These are phyloP conservation scores for Elsinoe perseae DNA, from an alignment of 2,329 filamentous ascomycete species.

Conservation along the genomic window DNA sequence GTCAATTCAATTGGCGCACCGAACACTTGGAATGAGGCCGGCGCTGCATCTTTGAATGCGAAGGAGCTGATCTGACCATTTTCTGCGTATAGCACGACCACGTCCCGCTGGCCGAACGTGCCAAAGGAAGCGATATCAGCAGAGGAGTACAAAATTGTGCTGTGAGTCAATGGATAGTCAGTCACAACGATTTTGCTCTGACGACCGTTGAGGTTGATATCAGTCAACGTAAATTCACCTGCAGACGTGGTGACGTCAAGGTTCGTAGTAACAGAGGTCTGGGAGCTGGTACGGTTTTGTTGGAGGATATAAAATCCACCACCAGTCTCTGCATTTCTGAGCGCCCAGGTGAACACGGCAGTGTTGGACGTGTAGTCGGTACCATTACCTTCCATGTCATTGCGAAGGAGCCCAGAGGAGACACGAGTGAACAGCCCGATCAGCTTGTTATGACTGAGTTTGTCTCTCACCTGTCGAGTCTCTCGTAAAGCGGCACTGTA, in stretches of 20 bases:
- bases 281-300: slow-evolving; percentile 47
- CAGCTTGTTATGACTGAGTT: slow-evolving; percentile 58
- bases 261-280: slow-evolving; percentile 46
- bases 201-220: slow-evolving; percentile 52
- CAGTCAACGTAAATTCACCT: slow-evolving; percentile 49
- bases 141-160: slow-evolving; percentile 49
- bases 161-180: slow-evolving; percentile 49
- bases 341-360: slow-evolving; percentile 46
- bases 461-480: slow-evolving; percentile 50
- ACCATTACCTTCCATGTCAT: slow-evolving; percentile 44
- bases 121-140: slow-evolving; percentile 47
- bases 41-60: slow-evolving; percentile 19
- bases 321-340: slow-evolving; percentile 52
- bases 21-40: slow-evolving; percentile 15
- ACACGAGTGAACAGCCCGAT: slow-evolving; percentile 53
- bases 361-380: slow-evolving; percentile 42
- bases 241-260: slow-evolving; percentile 50
- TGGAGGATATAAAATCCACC: slow-evolving; percentile 53
- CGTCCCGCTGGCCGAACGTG: slow-evolving; percentile 27
- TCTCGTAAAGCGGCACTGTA: slow-evolving; percentile 57
- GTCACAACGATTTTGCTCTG: slow-evolving; percentile 56
- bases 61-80: slow-evolving; percentile 21
- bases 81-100: slow-evolving; percentile 19
- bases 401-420: slow-evolving; percentile 50
- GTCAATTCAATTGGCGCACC: not conserved